phyloP scores from a whole-genome alignment of 345 rosid species.

The Stellera chamaejasme region DNA sequence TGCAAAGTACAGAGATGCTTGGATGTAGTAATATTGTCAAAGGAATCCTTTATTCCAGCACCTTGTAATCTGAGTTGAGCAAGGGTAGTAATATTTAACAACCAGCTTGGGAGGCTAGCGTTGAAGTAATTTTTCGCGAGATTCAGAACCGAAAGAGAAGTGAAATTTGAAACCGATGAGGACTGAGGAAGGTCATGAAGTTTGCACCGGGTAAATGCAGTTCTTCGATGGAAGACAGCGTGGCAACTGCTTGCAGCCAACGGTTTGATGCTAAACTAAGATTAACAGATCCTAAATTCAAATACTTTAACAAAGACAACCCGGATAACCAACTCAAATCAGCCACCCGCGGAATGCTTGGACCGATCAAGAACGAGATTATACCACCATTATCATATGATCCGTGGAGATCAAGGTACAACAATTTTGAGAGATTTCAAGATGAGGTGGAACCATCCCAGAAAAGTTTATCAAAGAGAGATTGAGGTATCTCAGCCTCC shows the following conservation, averaged over 20 bases:
- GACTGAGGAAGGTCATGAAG: conserved; percentile 13
- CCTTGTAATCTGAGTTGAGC: neutral
- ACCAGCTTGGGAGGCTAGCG: conserved; percentile 15
- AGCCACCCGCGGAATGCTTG: neutral
- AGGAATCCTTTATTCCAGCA: too few relatives aligned
- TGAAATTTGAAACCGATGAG: conserved; percentile 9
- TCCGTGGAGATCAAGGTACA: conserved; percentile 16
- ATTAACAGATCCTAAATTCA: conserved; percentile 14
- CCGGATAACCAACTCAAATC: conserved; percentile 1
- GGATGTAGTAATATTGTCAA: too few relatives aligned
- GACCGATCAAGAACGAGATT: neutral
- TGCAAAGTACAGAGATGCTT: too few relatives aligned
- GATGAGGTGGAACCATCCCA: conserved; percentile 17
- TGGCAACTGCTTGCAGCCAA: conserved; percentile 20
- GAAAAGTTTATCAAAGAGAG: conserved; percentile 19
- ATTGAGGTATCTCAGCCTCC: conserved; percentile 17
- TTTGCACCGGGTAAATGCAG: conserved; percentile 17
- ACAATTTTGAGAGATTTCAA: conserved; percentile 18
- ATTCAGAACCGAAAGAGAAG: conserved; percentile 17
- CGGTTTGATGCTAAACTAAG: conserved; percentile 12
- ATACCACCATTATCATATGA: neutral
- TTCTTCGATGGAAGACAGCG: conserved; percentile 27
- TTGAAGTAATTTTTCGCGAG: conserved; percentile 23
- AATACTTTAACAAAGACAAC: neutral
- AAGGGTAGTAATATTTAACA: conserved; percentile 13